Evolutionary conservation across 192 early-diverging fungal genomes (phyloP).

Genomic region (Podila epicladia): DNA sequence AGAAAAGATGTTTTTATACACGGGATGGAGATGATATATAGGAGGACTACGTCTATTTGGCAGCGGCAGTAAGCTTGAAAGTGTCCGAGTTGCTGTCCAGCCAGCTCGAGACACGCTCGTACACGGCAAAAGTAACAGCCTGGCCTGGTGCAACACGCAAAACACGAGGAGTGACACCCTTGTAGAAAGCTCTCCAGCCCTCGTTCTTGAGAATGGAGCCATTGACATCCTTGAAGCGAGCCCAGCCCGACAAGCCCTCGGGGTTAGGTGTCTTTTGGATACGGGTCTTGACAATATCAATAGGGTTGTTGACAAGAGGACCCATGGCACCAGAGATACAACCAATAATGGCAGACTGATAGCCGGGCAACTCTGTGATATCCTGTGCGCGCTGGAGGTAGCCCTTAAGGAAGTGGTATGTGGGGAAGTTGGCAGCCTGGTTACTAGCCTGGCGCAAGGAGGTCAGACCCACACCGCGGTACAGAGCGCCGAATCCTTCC

Average conservation of each 20-base stretch:
- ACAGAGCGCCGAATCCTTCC: constrained; percentile 87
- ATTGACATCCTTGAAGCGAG: constrained; percentile 82
- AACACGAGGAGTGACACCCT: constrained; percentile 91
- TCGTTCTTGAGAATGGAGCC: constrained; percentile 85
- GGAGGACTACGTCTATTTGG: constrained; percentile 6
- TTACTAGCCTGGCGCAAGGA: constrained; percentile 96
- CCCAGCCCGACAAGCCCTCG: constrained; percentile 77
- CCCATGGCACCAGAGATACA: constrained; percentile 90
- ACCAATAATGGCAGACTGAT: constrained; percentile 91
- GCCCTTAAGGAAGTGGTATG: constrained; percentile 91
- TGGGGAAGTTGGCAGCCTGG: constrained; percentile 99
- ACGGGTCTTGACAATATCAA: constrained; percentile 99
- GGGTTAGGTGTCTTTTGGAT: constrained; percentile 86
- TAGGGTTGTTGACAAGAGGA: constrained; percentile 95
- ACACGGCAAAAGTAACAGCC: constrained; percentile 96
- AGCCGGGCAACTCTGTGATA: constrained; percentile 82
- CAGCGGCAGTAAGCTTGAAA: constrained; percentile 36
- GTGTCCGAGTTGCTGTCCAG: constrained; percentile 58
- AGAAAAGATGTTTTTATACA: no score
- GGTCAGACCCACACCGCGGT: constrained; percentile 95
- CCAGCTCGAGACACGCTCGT: constrained; percentile 86
- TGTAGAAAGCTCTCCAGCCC: constrained; percentile 94
- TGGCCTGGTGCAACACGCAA: constrained; percentile 97
- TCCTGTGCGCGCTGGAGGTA: constrained; percentile 73
- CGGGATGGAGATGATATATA: not conserved